A percentile compares a stretch with the other conserved stretches of the same genome.
These are phyloP conservation scores for Alternaria viburni DNA, from an alignment of 2,329 filamentous ascomycete species.

Conservation along the genomic window DNA sequence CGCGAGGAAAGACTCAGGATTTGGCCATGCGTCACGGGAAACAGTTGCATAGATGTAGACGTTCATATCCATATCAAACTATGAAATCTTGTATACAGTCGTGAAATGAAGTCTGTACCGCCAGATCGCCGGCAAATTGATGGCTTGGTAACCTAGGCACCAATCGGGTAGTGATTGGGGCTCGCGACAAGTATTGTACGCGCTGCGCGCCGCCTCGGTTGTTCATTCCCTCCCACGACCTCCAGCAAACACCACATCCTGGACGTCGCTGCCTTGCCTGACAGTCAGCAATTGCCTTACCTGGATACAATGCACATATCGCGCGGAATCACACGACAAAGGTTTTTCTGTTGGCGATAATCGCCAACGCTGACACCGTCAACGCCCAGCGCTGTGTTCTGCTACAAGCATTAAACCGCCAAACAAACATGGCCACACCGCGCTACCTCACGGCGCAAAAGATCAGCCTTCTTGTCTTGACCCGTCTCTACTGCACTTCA, in stretches of 20 bases:
- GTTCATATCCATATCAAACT: background rate
- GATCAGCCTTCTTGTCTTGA: constrained; percentile 78
- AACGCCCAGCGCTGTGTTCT: background rate
- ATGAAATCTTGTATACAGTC: background rate
- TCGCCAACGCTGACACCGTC: background rate
- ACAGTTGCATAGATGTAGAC: constrained; percentile 17
- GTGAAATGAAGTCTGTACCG: background rate
- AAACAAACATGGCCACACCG: constrained; percentile 62
- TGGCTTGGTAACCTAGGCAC: background rate
- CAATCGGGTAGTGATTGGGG: background rate
- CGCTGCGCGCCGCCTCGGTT: constrained; percentile 16
- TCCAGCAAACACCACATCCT: constrained; percentile 14
- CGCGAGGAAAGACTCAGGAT: constrained; percentile 19
- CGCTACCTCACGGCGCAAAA: constrained; percentile 90
- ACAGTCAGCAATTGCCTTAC: background rate
- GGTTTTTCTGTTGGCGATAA: constrained; percentile 2
- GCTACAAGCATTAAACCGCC: constrained; percentile 1
- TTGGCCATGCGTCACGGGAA: constrained; percentile 11
- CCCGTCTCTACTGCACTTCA: constrained; percentile 80
- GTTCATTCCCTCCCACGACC: constrained; percentile 15
- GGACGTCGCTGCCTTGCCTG: background rate
- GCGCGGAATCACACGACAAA: background rate
- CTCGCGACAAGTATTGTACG: constrained; percentile 19
- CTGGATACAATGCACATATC: background rate
- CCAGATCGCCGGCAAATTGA: background rate